Evolutionary conservation across 176 grass and related monocot genomes (phyloP).

Genomic region (Otatea glauca): DNA sequence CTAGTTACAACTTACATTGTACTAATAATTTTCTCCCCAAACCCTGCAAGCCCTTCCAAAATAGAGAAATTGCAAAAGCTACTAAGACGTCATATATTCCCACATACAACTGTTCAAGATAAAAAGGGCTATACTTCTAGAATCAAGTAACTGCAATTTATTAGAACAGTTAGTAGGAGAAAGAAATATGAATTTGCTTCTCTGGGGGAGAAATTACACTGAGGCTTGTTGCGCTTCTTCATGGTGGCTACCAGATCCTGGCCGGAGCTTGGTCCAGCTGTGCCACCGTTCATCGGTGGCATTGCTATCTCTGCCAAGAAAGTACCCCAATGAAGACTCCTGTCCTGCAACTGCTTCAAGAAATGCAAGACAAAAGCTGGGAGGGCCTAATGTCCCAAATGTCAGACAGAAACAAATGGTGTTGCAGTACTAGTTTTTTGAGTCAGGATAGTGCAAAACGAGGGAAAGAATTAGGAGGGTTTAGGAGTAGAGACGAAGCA

Average conservation of each 20-base stretch:
- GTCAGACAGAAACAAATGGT: constrained; percentile 18
- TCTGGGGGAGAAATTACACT: constrained; percentile 44
- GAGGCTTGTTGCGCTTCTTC: constrained; percentile 51
- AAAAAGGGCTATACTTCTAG: neutral
- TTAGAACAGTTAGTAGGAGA: neutral
- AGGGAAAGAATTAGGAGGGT: constrained; percentile 33
- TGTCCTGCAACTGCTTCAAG: constrained; percentile 13
- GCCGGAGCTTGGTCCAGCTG: neutral
- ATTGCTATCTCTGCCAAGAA: constrained; percentile 19
- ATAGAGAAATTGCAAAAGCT: neutral
- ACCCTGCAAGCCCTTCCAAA: neutral
- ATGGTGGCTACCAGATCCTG: neutral
- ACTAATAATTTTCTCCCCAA: neutral
- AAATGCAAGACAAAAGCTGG: constrained; percentile 20
- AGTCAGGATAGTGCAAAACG: constrained; percentile 20
- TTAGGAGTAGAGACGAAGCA: constrained; percentile 55
- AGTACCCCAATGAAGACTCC: neutral
- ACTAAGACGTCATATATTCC: neutral
- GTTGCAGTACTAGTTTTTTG: constrained; percentile 16
- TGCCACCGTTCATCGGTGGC: neutral
- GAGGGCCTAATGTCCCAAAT: constrained; percentile 6
- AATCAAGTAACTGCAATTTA: neutral
- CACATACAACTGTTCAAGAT: neutral
- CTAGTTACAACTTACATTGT: neutral
- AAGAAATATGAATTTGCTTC: constrained; percentile 23